Percentiles rank a stretch among this genome's conserved stretches.
Evolutionary conservation across 2,329 filamentous ascomycete species (phyloP).

Genomic region (Aspergillus unguis): DNA sequence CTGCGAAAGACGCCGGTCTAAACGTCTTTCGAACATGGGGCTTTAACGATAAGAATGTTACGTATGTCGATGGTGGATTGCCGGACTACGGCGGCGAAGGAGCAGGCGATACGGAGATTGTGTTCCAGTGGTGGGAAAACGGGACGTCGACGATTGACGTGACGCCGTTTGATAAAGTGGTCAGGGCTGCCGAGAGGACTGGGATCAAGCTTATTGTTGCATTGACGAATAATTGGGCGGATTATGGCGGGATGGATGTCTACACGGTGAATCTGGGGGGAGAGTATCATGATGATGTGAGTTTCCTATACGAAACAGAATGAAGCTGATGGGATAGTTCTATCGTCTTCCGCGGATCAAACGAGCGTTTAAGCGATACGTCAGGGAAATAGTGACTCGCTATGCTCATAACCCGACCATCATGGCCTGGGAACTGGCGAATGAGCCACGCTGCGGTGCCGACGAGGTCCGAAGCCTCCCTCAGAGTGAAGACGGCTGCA

Average conservation of each 20-base stretch:
- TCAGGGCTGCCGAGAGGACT: conserved; percentile 10
- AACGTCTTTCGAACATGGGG: conserved; percentile 18
- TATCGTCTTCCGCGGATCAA: conserved; percentile 14
- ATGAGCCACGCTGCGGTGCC: conserved; percentile 16
- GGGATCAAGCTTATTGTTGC: conserved; percentile 16
- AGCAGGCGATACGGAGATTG: conserved; percentile 11
- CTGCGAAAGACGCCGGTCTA: conserved; percentile 10
- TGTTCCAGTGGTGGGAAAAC: conserved; percentile 16
- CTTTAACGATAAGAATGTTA: conserved; percentile 17
- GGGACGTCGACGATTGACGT: conserved; percentile 14
- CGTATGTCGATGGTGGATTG: conserved; percentile 4
- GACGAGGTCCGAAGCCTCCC: conserved; percentile 14
- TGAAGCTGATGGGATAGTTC: conserved; percentile 7
- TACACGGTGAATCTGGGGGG: conserved; percentile 16
- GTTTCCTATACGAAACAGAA: background rate
- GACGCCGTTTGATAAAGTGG: conserved; percentile 16
- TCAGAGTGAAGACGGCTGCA: conserved; percentile 8
- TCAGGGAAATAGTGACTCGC: conserved; percentile 14
- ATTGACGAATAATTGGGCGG: conserved; percentile 16
- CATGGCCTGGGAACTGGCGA: conserved; percentile 16
- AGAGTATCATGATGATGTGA: conserved; percentile 15
- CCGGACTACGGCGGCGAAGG: conserved; percentile 15
- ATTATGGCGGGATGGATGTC: conserved; percentile 16
- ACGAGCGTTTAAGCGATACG: conserved; percentile 13
- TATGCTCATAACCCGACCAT: conserved; percentile 12